Conservation (phyloP, 257 asterid genomes). For the Phtheirospermum japonicum region DNA sequence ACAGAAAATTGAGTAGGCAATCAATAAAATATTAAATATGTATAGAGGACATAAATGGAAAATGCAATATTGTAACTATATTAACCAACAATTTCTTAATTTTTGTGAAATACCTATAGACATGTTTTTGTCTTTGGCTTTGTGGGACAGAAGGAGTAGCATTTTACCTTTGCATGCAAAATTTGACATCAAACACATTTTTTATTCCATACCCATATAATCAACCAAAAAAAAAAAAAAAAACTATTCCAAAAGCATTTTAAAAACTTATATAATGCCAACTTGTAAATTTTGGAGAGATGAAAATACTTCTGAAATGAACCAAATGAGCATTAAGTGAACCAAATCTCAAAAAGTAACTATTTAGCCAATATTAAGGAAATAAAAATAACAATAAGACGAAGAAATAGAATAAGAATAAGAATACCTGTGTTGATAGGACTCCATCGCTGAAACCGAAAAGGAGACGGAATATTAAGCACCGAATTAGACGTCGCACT, state of each 20-base stretch:
- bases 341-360: conserved; percentile 15
- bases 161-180: background rate
- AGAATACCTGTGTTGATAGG: conserved; percentile 70
- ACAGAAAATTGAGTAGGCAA: too few relatives aligned
- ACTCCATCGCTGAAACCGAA: conserved; percentile 87
- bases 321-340: background rate
- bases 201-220: background rate
- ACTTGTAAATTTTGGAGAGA: background rate
- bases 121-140: too few relatives aligned
- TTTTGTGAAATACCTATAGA: too few relatives aligned
- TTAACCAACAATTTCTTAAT: too few relatives aligned
- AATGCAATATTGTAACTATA: too few relatives aligned
- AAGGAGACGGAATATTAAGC: conserved; percentile 66
- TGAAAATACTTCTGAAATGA: background rate
- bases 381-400: too few relatives aligned
- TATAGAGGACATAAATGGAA: too few relatives aligned
- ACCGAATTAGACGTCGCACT: conserved; percentile 56
- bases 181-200: background rate
- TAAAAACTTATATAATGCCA: background rate
- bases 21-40: too few relatives aligned
- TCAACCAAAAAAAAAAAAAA: too few relatives aligned
- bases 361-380: too few relatives aligned
- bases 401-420: background rate
- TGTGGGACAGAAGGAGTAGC: too few relatives aligned
- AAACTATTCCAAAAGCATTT: too few relatives aligned